Evolutionary conservation across 2,329 filamentous ascomycete genomes (phyloP).

Genomic region (Rutstroemia sp.): DNA sequence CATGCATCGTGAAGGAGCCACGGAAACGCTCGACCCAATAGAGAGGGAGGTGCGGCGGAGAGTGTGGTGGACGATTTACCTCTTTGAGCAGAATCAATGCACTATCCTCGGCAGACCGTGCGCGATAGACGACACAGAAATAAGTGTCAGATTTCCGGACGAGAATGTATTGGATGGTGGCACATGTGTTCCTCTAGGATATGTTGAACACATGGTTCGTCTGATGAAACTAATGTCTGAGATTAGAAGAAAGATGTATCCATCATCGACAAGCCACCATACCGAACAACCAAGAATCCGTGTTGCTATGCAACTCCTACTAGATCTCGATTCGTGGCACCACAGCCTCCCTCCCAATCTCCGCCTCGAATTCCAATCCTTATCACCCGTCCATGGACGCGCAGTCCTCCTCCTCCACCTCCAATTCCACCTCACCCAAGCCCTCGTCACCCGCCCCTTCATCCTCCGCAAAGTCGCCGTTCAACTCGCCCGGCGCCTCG

Average conservation of each 20-base stretch:
- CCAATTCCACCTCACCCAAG: conserved; percentile 25
- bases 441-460: conserved; percentile 24
- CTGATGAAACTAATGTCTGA: conserved; percentile 22
- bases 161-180: conserved; percentile 24
- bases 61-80: conserved; percentile 28
- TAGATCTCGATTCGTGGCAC: conserved; percentile 23
- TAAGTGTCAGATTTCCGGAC: conserved; percentile 24
- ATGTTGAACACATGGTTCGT: conserved; percentile 21
- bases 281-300: conserved; percentile 17
- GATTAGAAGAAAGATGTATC: conserved; percentile 25
- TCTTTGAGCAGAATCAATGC: conserved; percentile 27
- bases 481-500: conserved; percentile 22
- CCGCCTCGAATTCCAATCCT: conserved; percentile 17
- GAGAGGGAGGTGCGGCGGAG: conserved; percentile 25
- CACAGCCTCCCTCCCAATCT: conserved; percentile 21
- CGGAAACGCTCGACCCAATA: conserved; percentile 30
- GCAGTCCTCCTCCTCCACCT: conserved; percentile 25
- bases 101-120: conserved; percentile 26
- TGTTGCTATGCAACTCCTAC: conserved; percentile 19
- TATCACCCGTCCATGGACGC: conserved; percentile 19
- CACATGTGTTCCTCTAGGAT: conserved; percentile 20
- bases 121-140: conserved; percentile 25
- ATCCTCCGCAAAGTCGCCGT: conserved; percentile 25
- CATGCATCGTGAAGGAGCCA: conserved; percentile 36
- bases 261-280: conserved; percentile 15